These are phyloP conservation scores for Colletotrichum gigasporum DNA, from an alignment of 2,329 filamentous ascomycete genomes.

Conservation along the genomic window DNA sequence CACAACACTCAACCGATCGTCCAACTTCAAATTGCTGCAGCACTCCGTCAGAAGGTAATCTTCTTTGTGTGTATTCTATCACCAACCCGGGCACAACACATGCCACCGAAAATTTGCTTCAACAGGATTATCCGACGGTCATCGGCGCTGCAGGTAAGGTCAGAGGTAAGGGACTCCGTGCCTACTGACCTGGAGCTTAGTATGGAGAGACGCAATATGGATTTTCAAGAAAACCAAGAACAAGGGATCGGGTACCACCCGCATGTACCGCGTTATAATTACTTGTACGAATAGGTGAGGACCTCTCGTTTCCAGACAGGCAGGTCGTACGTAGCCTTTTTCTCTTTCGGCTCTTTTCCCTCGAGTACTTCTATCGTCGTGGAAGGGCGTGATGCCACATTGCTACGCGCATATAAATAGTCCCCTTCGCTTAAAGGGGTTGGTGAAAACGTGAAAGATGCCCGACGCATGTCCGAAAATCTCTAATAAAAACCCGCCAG, in stretches of 20 bases:
- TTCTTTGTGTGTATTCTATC: background rate
- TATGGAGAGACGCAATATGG: slow-evolving; percentile 13
- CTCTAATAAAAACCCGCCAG: slow-evolving; percentile 19
- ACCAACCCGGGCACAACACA: background rate
- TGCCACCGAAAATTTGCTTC: background rate
- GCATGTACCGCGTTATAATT: slow-evolving; percentile 30
- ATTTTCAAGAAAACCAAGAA: background rate
- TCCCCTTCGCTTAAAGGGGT: background rate
- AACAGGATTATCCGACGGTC: slow-evolving; percentile 23
- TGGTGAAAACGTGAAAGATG: background rate
- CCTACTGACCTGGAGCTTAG: slow-evolving; percentile 44
- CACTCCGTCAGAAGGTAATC: slow-evolving; percentile 30
- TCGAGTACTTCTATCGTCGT: background rate
- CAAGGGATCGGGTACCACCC: slow-evolving; percentile 2
- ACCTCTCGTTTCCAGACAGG: slow-evolving; percentile 8
- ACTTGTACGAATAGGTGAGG: slow-evolving; percentile 33
- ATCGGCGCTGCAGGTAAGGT: slow-evolving; percentile 58
- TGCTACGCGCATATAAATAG: background rate
- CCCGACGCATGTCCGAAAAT: slow-evolving; percentile 15
- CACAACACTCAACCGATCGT: background rate
- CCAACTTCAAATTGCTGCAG: background rate
- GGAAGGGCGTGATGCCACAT: background rate
- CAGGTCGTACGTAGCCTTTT: slow-evolving; percentile 11
- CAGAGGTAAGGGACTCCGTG: slow-evolving; percentile 61
- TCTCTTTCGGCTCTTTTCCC: slow-evolving; percentile 15